phyloP scores from a whole-genome alignment of 306 rosid species.

The Sophora flavescens region DNA sequence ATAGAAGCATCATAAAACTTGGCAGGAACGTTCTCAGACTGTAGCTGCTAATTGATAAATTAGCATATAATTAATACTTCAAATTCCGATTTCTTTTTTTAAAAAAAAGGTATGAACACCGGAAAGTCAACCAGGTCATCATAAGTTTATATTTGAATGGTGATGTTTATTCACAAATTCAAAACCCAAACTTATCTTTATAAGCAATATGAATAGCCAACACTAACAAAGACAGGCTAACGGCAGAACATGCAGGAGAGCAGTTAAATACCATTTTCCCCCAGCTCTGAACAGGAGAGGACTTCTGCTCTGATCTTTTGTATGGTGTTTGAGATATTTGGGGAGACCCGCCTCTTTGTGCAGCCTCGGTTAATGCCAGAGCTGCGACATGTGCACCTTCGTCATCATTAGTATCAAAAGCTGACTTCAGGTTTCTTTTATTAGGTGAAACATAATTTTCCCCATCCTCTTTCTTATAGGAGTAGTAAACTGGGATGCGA shows the following conservation, averaged over 20 bases:
- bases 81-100: conserved; percentile 6
- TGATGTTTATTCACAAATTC: conserved; percentile 48
- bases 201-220: conserved; percentile 8
- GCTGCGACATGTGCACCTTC: conserved; percentile 68
- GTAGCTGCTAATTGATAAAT: conserved; percentile 56
- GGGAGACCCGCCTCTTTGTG: conserved; percentile 74
- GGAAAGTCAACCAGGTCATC: conserved; percentile 50
- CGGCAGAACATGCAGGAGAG: conserved; percentile 11
- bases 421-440: conserved; percentile 60
- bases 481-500: conserved; percentile 68
- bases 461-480: conserved; percentile 50
- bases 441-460: conserved; percentile 54
- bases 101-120: conserved; percentile 33
- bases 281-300: conserved; percentile 59
- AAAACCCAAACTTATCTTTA: conserved; percentile 37
- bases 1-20: conserved; percentile 56
- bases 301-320: conserved; percentile 55
- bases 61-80: conserved; percentile 30
- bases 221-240: conserved; percentile 7
- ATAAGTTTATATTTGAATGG: conserved; percentile 45
- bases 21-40: conserved; percentile 50
- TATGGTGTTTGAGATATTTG: conserved; percentile 57
- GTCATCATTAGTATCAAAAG: conserved; percentile 57
- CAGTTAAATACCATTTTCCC: conserved; percentile 57
- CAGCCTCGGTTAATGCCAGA: conserved; percentile 70